Evolutionary conservation across 768 basidiomycete species (phyloP).

Genomic region (Russula sp.): DNA sequence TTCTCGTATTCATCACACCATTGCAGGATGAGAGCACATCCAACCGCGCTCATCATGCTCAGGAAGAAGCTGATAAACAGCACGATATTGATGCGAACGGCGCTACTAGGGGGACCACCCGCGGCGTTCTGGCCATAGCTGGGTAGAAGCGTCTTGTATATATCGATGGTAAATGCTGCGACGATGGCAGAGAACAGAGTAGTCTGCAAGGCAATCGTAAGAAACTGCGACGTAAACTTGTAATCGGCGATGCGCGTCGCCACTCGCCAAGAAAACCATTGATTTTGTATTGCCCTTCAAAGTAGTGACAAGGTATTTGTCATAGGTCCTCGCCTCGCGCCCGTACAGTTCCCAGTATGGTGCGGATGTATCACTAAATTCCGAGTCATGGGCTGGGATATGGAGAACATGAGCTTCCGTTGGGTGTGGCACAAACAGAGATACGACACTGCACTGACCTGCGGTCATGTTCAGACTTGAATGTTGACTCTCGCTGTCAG

Average conservation of each 20-base stretch:
- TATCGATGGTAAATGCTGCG: slow-evolving; percentile 29
- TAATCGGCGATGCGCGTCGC: not conserved
- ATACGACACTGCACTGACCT: no score
- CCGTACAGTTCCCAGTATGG: slow-evolving; percentile 28
- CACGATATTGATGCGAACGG: slow-evolving; percentile 26
- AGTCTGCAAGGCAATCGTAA: slow-evolving; percentile 3
- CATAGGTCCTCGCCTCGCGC: slow-evolving; percentile 21
- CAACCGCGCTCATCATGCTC: no score
- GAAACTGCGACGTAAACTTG: not conserved
- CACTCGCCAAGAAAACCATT: slow-evolving; percentile 28
- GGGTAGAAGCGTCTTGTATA: slow-evolving; percentile 26
- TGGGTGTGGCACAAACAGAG: no score
- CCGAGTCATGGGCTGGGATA: no score
- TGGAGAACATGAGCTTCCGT: no score
- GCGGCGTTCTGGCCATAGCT: not conserved
- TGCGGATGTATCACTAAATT: slow-evolving; percentile 20
- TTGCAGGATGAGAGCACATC: no score
- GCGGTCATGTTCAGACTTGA: no score
- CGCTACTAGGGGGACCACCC: not conserved
- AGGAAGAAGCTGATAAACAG: slow-evolving; percentile 25
- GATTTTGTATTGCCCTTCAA: slow-evolving; percentile 24
- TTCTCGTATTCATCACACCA: no score
- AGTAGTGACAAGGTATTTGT: slow-evolving; percentile 21
- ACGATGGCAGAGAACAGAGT: slow-evolving; percentile 30
- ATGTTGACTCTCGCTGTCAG: no score